Percentiles rank a stretch among this genome's conserved stretches.
Conservation (phyloP, 2,329 filamentous ascomycete species). For the Colletotrichum sp. region DNA sequence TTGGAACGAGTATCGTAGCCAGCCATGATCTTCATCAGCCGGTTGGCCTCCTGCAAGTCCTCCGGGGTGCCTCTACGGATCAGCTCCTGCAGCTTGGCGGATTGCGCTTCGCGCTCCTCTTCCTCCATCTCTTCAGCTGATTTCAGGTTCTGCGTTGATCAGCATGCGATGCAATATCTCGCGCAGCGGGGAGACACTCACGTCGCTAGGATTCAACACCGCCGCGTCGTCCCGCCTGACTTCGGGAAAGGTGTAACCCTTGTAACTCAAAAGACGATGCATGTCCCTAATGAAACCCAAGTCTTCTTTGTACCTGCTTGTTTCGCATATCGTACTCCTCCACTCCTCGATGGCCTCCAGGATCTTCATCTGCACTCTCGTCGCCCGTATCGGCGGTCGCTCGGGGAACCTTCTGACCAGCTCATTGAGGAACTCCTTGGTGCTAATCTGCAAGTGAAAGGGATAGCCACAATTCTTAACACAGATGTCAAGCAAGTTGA, state of each 20-base stretch:
- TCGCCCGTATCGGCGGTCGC: conserved; percentile 83
- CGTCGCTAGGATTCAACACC: conserved; percentile 94
- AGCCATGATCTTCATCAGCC: conserved; percentile 99
- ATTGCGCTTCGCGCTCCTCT: conserved; percentile 92
- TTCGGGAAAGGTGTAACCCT: conserved; percentile 95
- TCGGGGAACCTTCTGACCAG: conserved; percentile 95
- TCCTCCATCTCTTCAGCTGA: conserved; percentile 99
- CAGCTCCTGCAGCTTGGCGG: conserved; percentile 96
- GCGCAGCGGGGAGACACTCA: conserved; percentile 49
- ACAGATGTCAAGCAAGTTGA: conserved; percentile 95
- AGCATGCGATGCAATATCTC: background rate
- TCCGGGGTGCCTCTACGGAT: conserved; percentile 91
- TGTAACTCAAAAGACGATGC: conserved; percentile 94
- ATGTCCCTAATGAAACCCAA: conserved; percentile 96
- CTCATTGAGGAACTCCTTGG: conserved; percentile 99
- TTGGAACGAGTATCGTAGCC: conserved; percentile 95
- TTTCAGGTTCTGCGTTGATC: conserved; percentile 75
- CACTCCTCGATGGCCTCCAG: conserved; percentile 98
- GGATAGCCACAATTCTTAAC: conserved; percentile 99
- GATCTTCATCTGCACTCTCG: conserved; percentile 89
- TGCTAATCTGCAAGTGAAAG: conserved; percentile 97
- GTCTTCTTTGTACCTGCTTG: conserved; percentile 96
- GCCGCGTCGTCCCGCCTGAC: conserved; percentile 92
- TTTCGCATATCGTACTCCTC: conserved; percentile 97
- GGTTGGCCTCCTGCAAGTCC: conserved; percentile 95